Percentiles rank a stretch among this genome's conserved stretches.
Evolutionary conservation across 352 stramenopile species (phyloP).

Genomic region (Lagenidium giganteum): DNA sequence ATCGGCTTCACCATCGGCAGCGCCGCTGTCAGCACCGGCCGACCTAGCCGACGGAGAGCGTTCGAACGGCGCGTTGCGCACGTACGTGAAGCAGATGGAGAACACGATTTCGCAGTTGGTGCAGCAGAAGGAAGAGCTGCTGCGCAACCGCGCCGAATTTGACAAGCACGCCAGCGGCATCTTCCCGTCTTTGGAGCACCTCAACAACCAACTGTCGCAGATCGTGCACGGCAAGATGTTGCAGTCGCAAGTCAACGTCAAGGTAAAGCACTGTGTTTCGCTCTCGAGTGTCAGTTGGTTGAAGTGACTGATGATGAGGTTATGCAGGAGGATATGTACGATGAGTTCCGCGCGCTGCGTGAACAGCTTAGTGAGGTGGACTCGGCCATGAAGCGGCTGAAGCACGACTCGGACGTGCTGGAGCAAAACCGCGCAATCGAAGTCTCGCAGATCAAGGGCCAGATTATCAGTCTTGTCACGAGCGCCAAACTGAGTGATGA

Average conservation of each 20-base stretch:
- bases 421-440: constrained; percentile 70
- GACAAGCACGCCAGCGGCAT: constrained; percentile 82
- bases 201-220: constrained; percentile 75
- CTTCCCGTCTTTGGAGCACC: constrained; percentile 72
- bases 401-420: constrained; percentile 75
- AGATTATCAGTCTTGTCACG: constrained; percentile 63
- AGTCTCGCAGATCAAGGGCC: constrained; percentile 67
- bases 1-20: background rate
- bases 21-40: constrained; percentile 6
- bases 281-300: no score
- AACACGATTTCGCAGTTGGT: constrained; percentile 73
- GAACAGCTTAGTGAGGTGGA: constrained; percentile 73
- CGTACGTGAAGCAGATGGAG: constrained; percentile 79
- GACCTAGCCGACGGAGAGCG: constrained; percentile 12
- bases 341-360: constrained; percentile 70
- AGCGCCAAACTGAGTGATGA: constrained; percentile 67
- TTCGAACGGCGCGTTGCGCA: constrained; percentile 48
- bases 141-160: constrained; percentile 75
- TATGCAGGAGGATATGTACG: constrained; percentile 47
- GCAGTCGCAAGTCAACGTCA: constrained; percentile 38
- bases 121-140: constrained; percentile 69
- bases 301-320: background rate
- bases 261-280: constrained; percentile 22
- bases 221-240: constrained; percentile 68
- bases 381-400: constrained; percentile 50